These are phyloP conservation scores for Coniochaeta sp. DNA, from an alignment of 2,329 filamentous ascomycete species.

Conservation along the genomic window DNA sequence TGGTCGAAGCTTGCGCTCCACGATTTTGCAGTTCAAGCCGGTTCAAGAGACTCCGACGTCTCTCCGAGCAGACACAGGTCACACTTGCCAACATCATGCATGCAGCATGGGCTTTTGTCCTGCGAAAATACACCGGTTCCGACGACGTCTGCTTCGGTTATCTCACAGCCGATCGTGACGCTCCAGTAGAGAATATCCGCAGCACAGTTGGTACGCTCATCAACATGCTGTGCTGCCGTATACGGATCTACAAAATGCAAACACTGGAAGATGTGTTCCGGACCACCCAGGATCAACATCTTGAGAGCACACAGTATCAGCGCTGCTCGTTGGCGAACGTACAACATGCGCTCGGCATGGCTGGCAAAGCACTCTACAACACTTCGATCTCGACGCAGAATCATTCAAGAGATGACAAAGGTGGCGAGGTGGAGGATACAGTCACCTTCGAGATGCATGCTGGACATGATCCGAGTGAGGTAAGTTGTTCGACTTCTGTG, in stretches of 20 bases:
- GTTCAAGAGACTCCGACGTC: slow-evolving; percentile 11
- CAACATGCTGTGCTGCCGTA: slow-evolving; percentile 17
- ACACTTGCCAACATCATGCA: slow-evolving; percentile 18
- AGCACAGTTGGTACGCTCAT: slow-evolving; percentile 13
- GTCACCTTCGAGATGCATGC: slow-evolving; percentile 14
- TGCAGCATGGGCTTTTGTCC: slow-evolving; percentile 15
- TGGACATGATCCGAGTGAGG: slow-evolving; percentile 16
- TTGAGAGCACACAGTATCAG: slow-evolving; percentile 13
- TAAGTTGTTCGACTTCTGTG: slow-evolving; percentile 6
- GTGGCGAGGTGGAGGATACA: neutral
- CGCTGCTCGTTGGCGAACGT: slow-evolving; percentile 14
- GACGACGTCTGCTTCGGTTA: slow-evolving; percentile 17
- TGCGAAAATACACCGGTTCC: slow-evolving; percentile 13
- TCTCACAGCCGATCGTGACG: slow-evolving; percentile 14
- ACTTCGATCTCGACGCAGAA: slow-evolving; percentile 17
- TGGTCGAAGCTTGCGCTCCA: slow-evolving; percentile 5
- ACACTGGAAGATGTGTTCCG: slow-evolving; percentile 11
- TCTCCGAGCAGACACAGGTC: slow-evolving; percentile 11
- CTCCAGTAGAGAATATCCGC: slow-evolving; percentile 11
- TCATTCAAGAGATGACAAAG: slow-evolving; percentile 3
- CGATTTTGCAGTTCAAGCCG: slow-evolving; percentile 10
- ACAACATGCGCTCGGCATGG: slow-evolving; percentile 15
- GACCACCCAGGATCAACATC: slow-evolving; percentile 12
- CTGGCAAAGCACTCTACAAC: slow-evolving; percentile 15
- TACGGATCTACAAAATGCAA: slow-evolving; percentile 5